Conservation (phyloP, 2,329 filamentous ascomycete genomes). For the Botryotinia narcissicola region DNA sequence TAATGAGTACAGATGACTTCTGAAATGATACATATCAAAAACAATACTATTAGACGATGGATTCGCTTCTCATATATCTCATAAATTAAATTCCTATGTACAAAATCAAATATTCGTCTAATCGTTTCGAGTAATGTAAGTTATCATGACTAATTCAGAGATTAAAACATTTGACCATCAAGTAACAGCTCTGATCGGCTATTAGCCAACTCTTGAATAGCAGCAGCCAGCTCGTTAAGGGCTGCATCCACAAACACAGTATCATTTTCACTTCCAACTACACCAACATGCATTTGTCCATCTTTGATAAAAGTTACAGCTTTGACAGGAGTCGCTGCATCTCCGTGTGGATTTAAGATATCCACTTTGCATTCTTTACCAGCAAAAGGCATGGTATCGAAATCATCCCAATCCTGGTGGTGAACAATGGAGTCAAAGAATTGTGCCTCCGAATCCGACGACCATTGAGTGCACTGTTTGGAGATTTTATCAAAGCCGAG, state of each 20-base stretch:
- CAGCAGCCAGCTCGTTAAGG: conserved; percentile 36
- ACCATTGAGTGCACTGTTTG: conserved; percentile 40
- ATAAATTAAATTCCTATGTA: not conserved
- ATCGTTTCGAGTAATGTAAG: not conserved
- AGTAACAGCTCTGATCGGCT: conserved; percentile 21
- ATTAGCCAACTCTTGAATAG: conserved; percentile 28
- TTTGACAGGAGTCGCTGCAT: conserved; percentile 45
- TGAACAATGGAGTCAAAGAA: conserved; percentile 42
- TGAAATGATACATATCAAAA: not conserved
- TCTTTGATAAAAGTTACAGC: conserved; percentile 45
- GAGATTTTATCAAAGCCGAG: conserved; percentile 41
- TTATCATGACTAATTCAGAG: not conserved
- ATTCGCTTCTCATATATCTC: not conserved
- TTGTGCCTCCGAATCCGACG: conserved; percentile 22
- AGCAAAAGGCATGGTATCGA: conserved; percentile 45
- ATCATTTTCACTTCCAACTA: conserved; percentile 46
- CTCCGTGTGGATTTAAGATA: conserved; percentile 41
- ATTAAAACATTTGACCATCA: conserved; percentile 20
- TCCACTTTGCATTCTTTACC: conserved; percentile 36
- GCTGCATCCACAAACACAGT: conserved; percentile 40
- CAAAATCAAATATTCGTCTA: not conserved
- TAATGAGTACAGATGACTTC: not conserved
- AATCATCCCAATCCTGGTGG: conserved; percentile 41
- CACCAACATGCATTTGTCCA: conserved; percentile 44
- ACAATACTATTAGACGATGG: not conserved